Percentiles rank a stretch among this genome's conserved stretches.
These are phyloP conservation scores for Sherardia arvensis DNA, from an alignment of 257 asterid genomes.

Conservation along the genomic window DNA sequence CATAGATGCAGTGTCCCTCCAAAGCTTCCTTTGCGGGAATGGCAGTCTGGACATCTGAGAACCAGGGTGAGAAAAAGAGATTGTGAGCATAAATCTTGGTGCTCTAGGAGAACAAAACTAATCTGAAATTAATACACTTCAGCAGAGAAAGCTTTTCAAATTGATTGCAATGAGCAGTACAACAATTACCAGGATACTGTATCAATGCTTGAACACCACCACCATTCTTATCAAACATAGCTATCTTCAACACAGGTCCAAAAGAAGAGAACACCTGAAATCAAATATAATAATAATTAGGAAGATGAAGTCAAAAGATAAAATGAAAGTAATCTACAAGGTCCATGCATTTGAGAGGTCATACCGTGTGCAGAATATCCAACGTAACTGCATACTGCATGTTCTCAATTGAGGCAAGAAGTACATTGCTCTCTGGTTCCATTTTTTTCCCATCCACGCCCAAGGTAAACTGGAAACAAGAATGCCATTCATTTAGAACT, in stretches of 20 bases:
- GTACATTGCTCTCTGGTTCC: constrained; percentile 96
- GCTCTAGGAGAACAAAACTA: background rate
- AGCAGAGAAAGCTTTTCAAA: background rate
- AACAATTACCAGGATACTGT: constrained; percentile 69
- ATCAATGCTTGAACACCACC: constrained; percentile 87
- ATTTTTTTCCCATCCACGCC: constrained; percentile 82
- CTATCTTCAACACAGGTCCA: constrained; percentile 78
- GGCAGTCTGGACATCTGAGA: constrained; percentile 92
- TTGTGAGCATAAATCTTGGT: background rate
- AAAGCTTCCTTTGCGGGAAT: constrained; percentile 90
- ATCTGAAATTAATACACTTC: background rate
- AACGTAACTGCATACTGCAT: constrained; percentile 96
- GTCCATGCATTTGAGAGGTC: constrained; percentile 15
- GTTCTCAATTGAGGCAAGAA: constrained; percentile 95
- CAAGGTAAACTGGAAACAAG: constrained; percentile 47
- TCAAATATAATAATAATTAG: constrained; percentile 2
- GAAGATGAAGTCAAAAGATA: background rate
- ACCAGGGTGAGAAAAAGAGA: constrained; percentile 1
- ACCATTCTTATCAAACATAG: constrained; percentile 87
- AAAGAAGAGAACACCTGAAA: constrained; percentile 70
- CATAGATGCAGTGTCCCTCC: constrained; percentile 98
- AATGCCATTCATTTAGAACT: background rate
- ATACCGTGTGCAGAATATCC: constrained; percentile 80
- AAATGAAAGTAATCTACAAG: constrained; percentile 6
- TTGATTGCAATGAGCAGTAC: background rate